Evolutionary conservation across 441 rosid species (phyloP).

Genomic region (Melastoma candidum): DNA sequence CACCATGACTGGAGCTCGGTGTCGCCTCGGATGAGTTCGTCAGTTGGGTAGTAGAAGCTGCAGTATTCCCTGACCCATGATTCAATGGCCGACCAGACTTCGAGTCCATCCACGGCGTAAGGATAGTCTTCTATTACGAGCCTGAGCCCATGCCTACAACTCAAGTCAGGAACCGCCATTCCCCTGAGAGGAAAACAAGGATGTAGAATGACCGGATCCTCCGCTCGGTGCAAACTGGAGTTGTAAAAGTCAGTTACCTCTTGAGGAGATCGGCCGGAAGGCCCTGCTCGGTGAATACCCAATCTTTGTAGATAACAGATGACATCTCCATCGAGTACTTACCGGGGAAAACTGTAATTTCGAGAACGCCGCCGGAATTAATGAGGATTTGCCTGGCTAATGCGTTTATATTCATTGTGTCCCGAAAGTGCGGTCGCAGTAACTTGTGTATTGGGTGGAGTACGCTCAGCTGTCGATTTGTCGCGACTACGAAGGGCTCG

Average conservation of each 20-base stretch:
- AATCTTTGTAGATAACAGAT: constrained; percentile 10
- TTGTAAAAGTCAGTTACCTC: constrained; percentile 3
- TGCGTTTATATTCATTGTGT: constrained; percentile 18
- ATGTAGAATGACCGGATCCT: neutral
- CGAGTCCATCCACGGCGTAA: constrained; percentile 64
- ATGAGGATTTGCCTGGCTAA: constrained; percentile 16
- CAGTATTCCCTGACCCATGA: constrained; percentile 77
- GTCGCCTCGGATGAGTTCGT: constrained; percentile 45
- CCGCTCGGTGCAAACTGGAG: no score
- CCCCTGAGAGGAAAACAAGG: constrained; percentile 10
- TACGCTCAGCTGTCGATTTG: constrained; percentile 67
- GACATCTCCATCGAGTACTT: constrained; percentile 19
- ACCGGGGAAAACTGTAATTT: constrained; percentile 12
- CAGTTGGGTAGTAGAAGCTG: constrained; percentile 47
- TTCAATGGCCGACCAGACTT: constrained; percentile 79
- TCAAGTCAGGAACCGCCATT: constrained; percentile 7
- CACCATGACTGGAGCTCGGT: constrained; percentile 82
- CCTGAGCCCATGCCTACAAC: constrained; percentile 7
- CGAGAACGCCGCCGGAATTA: constrained; percentile 13
- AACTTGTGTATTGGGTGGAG: constrained; percentile 20
- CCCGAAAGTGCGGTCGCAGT: constrained; percentile 15
- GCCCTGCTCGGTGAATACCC: constrained; percentile 13
- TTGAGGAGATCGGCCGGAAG: constrained; percentile 16
- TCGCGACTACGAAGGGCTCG: constrained; percentile 77
- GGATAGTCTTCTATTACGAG: constrained; percentile 12